phyloP scores from a whole-genome alignment of 306 rosid genomes.

The Canavalia ensiformis region DNA sequence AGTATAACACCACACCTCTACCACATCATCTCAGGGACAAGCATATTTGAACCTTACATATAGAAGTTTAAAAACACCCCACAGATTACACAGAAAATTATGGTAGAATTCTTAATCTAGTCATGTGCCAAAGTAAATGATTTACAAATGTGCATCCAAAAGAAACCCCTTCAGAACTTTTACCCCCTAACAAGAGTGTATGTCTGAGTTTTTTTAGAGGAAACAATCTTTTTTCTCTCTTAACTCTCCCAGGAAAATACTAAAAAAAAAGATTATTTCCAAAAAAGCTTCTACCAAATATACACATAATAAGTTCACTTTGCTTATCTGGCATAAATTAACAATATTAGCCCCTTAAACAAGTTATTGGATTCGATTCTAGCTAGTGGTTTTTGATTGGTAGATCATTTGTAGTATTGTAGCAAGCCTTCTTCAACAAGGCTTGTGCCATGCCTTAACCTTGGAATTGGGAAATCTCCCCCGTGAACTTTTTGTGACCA shows the following conservation, averaged over 20 bases:
- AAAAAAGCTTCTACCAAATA: background rate
- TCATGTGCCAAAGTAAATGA: background rate
- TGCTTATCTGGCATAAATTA: background rate
- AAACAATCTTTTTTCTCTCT: background rate
- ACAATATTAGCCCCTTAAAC: background rate
- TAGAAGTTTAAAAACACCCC: background rate
- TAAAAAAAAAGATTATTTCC: background rate
- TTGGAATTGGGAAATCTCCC: background rate
- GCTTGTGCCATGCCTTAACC: background rate
- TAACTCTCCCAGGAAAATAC: background rate
- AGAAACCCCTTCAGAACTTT: conserved; percentile 24
- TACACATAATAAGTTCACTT: conserved; percentile 6
- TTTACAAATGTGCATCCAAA: conserved; percentile 3
- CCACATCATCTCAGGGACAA: background rate
- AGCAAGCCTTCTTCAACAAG: background rate
- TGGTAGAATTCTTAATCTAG: background rate
- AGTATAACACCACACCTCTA: background rate
- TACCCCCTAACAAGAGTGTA: background rate
- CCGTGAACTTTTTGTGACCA: background rate
- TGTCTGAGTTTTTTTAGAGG: background rate
- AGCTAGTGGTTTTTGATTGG: background rate
- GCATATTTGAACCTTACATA: background rate
- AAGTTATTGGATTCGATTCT: background rate
- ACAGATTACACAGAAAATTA: background rate
- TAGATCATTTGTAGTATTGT: background rate